phyloP scores from a whole-genome alignment of 164 flowering plant genomes.

The Euptelea pleiosperma region DNA sequence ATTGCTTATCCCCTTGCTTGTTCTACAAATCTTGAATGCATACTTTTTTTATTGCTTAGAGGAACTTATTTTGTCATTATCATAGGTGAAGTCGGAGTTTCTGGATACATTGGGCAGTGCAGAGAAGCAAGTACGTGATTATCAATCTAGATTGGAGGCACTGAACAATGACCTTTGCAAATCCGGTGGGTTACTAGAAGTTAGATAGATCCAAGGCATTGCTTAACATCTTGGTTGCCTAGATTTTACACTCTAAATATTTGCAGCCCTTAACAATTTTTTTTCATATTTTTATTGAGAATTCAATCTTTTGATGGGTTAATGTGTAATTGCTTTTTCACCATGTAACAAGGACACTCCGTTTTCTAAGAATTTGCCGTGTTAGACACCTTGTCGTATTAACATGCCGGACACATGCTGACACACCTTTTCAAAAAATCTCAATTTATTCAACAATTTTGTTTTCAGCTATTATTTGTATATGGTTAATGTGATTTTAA shows the following conservation, averaged over 20 bases:
- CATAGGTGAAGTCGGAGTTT: constrained; percentile 82
- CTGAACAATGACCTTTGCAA: constrained; percentile 42
- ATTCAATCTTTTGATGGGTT: not conserved
- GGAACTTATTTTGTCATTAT: constrained; percentile 4
- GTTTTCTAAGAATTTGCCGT: no score
- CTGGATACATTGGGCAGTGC: constrained; percentile 71
- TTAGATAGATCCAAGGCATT: not conserved
- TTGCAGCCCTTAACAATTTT: not conserved
- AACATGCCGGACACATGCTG: no score
- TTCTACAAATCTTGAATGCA: not conserved
- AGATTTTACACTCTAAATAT: not conserved
- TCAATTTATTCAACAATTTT: no score
- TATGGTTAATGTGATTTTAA: no score
- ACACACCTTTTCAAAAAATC: no score
- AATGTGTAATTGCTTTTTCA: not conserved
- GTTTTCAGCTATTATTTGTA: no score
- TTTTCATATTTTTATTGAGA: not conserved
- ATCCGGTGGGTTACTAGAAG: constrained; percentile 46
- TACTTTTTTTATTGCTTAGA: not conserved
- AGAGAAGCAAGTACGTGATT: constrained; percentile 67
- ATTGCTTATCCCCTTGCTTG: not conserved
- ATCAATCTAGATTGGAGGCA: constrained; percentile 48
- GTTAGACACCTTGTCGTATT: no score
- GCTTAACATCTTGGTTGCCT: constrained; percentile 3
- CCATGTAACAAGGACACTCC: no score